Evolutionary conservation across 352 stramenopile genomes (phyloP).

Genomic region (Halophytophthora batemanensis): DNA sequence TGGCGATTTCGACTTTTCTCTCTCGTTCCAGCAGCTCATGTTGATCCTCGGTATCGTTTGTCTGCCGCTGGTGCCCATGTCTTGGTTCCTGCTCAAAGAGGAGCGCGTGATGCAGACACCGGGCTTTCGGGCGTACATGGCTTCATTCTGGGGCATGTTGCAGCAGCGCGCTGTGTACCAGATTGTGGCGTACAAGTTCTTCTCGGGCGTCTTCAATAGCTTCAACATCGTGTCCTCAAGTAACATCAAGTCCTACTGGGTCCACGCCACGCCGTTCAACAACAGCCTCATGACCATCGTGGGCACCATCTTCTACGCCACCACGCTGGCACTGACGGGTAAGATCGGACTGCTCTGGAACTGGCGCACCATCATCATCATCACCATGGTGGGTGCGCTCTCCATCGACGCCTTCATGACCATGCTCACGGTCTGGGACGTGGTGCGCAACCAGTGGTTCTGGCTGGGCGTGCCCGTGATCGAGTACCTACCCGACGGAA

Average conservation of each 20-base stretch:
- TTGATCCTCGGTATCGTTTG: conserved; percentile 29
- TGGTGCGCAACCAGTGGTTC: conserved; percentile 63
- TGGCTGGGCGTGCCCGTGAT: conserved; percentile 53
- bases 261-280: conserved; percentile 56
- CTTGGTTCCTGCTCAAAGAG: conserved; percentile 33
- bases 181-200: conserved; percentile 60
- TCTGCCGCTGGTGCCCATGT: conserved; percentile 22
- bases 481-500: conserved; percentile 42
- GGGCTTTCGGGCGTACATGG: conserved; percentile 28
- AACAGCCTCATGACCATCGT: conserved; percentile 47
- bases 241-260: conserved; percentile 53
- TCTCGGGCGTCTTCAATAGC: conserved; percentile 51
- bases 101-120: conserved; percentile 21
- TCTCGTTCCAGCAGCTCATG: conserved; percentile 42
- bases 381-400: conserved; percentile 32
- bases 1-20: conserved; percentile 32
- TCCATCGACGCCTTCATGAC: conserved; percentile 47
- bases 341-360: conserved; percentile 56
- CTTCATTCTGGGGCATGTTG: conserved; percentile 42
- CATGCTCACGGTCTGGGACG: conserved; percentile 52
- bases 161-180: conserved; percentile 47
- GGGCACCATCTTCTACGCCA: conserved; percentile 39
- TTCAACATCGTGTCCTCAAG: conserved; percentile 54
- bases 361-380: conserved; percentile 46
- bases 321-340: conserved; percentile 33